phyloP scores from a whole-genome alignment of 1,284 basidiomycete species.

The Apiotrichum sp. region DNA sequence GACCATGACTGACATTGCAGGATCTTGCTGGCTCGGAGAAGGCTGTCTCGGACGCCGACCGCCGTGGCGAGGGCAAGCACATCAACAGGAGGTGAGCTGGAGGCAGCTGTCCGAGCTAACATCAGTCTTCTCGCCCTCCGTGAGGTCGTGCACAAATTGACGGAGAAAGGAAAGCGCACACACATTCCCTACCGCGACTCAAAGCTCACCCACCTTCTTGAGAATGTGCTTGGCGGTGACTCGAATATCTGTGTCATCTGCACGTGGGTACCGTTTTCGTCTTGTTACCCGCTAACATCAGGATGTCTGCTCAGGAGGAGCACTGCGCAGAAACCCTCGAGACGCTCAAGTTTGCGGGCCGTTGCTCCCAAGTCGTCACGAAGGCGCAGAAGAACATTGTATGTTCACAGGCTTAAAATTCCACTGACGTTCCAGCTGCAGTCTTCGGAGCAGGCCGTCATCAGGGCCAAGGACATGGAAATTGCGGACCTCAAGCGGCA shows the following conservation, averaged over 20 bases:
- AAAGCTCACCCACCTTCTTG: conserved; percentile 52
- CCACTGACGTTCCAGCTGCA: conserved; percentile 24
- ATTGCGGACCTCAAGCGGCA: conserved; percentile 45
- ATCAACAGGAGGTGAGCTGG: conserved; percentile 52
- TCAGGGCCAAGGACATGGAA: conserved; percentile 48
- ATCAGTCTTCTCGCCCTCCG: conserved; percentile 49
- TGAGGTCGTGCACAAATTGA: conserved; percentile 55
- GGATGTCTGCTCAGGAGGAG: conserved; percentile 44
- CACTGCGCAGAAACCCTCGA: conserved; percentile 54
- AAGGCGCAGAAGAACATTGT: conserved; percentile 53
- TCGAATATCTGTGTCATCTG: conserved; percentile 56
- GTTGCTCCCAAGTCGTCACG: conserved; percentile 54
- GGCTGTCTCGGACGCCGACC: conserved; percentile 51
- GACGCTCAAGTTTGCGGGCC: conserved; percentile 55
- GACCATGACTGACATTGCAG: conserved; percentile 5
- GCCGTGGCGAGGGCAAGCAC: conserved; percentile 54
- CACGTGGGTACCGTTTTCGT: conserved; percentile 31
- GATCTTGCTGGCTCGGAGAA: conserved; percentile 56
- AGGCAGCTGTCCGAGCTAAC: conserved; percentile 2
- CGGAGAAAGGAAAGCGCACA: conserved; percentile 44
- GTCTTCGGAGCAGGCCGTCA: conserved; percentile 44
- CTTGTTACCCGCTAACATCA: not conserved
- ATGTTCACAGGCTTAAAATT: conserved; percentile 11
- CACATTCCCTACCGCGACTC: conserved; percentile 56
- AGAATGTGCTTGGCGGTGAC: conserved; percentile 54